Percentiles rank a stretch among this genome's conserved stretches.
These are phyloP conservation scores for Perkinsus marinus DNA, from an alignment of 169 alveolate genomes.

Conservation along the genomic window DNA sequence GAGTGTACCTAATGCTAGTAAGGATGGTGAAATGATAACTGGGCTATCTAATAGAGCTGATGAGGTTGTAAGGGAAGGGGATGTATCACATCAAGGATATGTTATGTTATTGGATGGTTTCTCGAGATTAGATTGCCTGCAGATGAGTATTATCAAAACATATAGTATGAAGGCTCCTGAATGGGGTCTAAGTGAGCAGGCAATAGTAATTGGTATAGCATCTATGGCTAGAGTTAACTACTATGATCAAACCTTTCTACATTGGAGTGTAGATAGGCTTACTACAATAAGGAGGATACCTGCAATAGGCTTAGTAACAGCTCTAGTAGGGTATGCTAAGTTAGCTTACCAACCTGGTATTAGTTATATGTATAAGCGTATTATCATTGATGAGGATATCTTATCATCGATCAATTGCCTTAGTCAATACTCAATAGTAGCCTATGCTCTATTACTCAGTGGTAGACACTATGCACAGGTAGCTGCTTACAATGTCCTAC, in stretches of 20 bases:
- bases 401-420: neutral
- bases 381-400: neutral
- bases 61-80: neutral
- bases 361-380: neutral
- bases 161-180: neutral
- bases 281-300: neutral
- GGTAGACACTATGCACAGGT: neutral
- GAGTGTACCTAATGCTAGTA: neutral
- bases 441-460: neutral
- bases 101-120: neutral
- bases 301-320: neutral
- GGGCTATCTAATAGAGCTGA: neutral
- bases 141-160: neutral
- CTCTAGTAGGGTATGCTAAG: neutral
- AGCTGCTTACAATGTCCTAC: neutral
- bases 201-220: neutral
- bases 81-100: neutral
- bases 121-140: neutral
- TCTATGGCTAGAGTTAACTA: neutral
- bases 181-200: neutral
- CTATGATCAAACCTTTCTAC: neutral
- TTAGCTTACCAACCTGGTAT: neutral
- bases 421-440: neutral
- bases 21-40: neutral
- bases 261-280: neutral